Conservation (phyloP, 169 alveolate species). For the Pseudocohnilembus persalinus region DNA sequence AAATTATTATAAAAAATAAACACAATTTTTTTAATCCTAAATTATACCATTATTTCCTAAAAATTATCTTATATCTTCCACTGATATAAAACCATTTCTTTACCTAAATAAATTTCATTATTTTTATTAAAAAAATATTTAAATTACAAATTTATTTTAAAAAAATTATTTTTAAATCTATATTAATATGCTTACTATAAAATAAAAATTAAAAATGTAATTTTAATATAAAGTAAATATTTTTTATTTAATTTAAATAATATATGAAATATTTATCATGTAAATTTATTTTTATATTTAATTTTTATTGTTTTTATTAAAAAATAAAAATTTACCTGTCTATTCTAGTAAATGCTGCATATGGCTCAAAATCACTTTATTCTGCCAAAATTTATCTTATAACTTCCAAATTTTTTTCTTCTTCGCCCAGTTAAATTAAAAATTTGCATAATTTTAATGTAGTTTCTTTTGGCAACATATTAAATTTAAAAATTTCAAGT, state of each 20-base stretch:
- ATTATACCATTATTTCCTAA: conserved; percentile 19
- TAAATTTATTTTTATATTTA: no score
- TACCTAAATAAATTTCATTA: not conserved
- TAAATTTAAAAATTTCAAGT: no score
- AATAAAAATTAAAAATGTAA: no score
- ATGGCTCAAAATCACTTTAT: conserved; percentile 17
- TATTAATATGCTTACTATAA: no score
- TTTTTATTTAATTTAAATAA: no score
- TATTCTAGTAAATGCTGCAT: conserved; percentile 11
- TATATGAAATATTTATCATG: no score
- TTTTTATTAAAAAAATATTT: no score
- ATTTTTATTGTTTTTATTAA: no score
- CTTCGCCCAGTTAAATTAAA: conserved; percentile 5
- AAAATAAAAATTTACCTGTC: not conserved
- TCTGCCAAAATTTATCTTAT: conserved; percentile 7
- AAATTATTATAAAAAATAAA: not conserved
- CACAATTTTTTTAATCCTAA: not conserved
- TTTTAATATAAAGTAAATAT: no score
- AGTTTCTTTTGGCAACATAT: conserved; percentile 9
- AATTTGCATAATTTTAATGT: not conserved
- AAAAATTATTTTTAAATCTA: no score
- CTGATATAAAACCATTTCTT: conserved; percentile 5
- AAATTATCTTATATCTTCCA: conserved; percentile 13
- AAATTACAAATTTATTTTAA: no score
- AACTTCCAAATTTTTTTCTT: conserved; percentile 22